Conservation (phyloP, 768 basidiomycete genomes). For the Pleurotus cornucopiae region DNA sequence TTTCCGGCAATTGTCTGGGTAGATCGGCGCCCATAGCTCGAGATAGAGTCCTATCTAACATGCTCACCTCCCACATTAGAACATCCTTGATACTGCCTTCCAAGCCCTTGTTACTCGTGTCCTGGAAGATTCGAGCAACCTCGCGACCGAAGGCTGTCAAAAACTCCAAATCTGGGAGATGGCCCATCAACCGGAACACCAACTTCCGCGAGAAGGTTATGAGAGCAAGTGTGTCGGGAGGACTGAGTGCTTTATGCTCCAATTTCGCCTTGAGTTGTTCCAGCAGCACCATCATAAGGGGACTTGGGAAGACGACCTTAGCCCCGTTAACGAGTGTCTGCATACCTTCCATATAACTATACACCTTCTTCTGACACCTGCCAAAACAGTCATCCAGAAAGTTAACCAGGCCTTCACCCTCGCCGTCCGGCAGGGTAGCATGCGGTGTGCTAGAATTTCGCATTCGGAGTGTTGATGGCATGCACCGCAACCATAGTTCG, state of each 20-base stretch:
- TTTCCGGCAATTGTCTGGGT: conserved; percentile 1
- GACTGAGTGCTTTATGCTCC: conserved; percentile 44
- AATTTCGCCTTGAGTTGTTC: conserved; percentile 76
- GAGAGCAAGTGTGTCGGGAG: conserved; percentile 63
- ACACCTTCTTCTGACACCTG: conserved; percentile 77
- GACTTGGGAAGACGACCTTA: conserved; percentile 48
- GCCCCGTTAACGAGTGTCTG: conserved; percentile 25
- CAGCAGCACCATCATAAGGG: conserved; percentile 73
- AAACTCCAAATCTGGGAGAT: conserved; percentile 41
- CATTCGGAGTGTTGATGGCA: conserved; percentile 44
- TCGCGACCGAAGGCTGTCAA: conserved; percentile 29
- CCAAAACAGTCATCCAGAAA: conserved; percentile 89
- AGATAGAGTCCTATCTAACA: conserved; percentile 33
- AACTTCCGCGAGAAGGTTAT: conserved; percentile 63
- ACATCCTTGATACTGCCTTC: conserved; percentile 25
- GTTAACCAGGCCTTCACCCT: conserved; percentile 48
- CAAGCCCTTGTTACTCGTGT: neutral
- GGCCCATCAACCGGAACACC: conserved; percentile 50
- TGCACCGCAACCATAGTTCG: conserved; percentile 63
- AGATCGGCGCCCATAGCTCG: conserved; percentile 12
- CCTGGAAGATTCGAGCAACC: conserved; percentile 31
- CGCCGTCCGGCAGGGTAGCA: conserved; percentile 47
- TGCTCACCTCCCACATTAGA: conserved; percentile 41
- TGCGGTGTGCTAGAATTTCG: conserved; percentile 43
- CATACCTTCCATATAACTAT: conserved; percentile 79